Conservation (phyloP, 2,329 filamentous ascomycete genomes). For the Nigrospora sphaerica region DNA sequence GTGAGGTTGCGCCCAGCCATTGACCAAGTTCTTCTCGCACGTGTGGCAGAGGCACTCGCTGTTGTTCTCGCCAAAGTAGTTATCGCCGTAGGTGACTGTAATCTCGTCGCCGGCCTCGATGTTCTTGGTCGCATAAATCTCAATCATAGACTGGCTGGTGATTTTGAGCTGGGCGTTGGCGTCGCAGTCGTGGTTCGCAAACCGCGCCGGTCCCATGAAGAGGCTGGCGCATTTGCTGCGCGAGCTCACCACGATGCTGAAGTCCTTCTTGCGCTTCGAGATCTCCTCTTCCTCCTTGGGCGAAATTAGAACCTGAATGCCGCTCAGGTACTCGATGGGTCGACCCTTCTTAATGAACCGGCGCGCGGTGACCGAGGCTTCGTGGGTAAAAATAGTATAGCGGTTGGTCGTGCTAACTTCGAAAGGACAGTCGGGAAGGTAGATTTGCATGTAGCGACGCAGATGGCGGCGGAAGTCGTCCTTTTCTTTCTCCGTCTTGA, state of each 20-base stretch:
- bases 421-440: conserved; percentile 88
- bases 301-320: conserved; percentile 88
- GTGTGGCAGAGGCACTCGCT: conserved; percentile 89
- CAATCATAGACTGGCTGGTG: conserved; percentile 77
- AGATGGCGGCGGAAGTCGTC: conserved; percentile 82
- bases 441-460: conserved; percentile 86
- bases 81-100: conserved; percentile 90
- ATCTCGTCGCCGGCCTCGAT: conserved; percentile 90
- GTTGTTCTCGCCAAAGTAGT: conserved; percentile 92
- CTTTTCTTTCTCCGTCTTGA: conserved; percentile 72
- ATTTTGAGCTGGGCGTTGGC: conserved; percentile 87
- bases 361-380: conserved; percentile 80
- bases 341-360: conserved; percentile 74
- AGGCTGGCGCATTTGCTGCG: conserved; percentile 84
- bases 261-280: conserved; percentile 78
- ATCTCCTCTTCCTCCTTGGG: conserved; percentile 83
- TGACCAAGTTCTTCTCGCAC: conserved; percentile 68
- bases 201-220: conserved; percentile 90
- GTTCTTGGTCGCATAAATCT: conserved; percentile 75
- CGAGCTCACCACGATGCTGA: conserved; percentile 93
- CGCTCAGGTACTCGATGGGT: conserved; percentile 81
- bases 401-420: conserved; percentile 89
- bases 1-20: conserved; percentile 69
- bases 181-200: conserved; percentile 94
- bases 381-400: conserved; percentile 85